Evolutionary conservation across 768 basidiomycete genomes (phyloP).

Genomic region (Kwoniella dejecticola): DNA sequence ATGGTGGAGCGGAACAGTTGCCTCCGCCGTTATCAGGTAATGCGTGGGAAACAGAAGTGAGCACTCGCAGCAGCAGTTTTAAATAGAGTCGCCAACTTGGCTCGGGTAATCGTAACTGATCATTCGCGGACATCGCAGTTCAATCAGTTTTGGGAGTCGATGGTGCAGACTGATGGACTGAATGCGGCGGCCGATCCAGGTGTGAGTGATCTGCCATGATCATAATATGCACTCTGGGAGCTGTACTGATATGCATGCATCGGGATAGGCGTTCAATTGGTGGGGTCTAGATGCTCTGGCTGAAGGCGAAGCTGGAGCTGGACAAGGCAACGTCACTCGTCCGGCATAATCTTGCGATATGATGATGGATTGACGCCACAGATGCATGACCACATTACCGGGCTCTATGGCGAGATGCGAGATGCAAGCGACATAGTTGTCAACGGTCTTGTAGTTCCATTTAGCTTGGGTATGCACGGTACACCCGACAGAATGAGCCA

Average conservation of each 20-base stretch:
- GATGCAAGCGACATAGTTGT: too few relatives aligned
- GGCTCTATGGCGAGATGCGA: too few relatives aligned
- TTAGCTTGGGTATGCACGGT: too few relatives aligned
- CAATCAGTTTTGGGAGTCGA: not conserved
- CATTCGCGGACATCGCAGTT: too few relatives aligned
- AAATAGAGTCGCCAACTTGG: too few relatives aligned
- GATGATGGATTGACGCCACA: not conserved
- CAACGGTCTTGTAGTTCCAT: not conserved
- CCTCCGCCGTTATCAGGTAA: not conserved
- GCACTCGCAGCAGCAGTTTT: too few relatives aligned
- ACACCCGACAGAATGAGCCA: too few relatives aligned
- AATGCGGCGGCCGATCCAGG: not conserved
- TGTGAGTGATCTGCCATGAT: too few relatives aligned
- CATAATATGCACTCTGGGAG: too few relatives aligned
- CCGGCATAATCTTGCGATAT: not conserved
- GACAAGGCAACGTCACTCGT: not conserved
- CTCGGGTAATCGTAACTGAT: not conserved
- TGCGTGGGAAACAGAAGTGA: not conserved
- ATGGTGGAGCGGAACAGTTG: not conserved
- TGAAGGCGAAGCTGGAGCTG: not conserved
- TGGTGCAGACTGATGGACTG: not conserved
- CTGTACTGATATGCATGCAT: too few relatives aligned
- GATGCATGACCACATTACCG: too few relatives aligned
- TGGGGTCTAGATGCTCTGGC: not conserved
- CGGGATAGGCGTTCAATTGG: constrained; percentile 1